phyloP scores from a whole-genome alignment of 108 stramenopile genomes.

The Skeletonema menzelii region DNA sequence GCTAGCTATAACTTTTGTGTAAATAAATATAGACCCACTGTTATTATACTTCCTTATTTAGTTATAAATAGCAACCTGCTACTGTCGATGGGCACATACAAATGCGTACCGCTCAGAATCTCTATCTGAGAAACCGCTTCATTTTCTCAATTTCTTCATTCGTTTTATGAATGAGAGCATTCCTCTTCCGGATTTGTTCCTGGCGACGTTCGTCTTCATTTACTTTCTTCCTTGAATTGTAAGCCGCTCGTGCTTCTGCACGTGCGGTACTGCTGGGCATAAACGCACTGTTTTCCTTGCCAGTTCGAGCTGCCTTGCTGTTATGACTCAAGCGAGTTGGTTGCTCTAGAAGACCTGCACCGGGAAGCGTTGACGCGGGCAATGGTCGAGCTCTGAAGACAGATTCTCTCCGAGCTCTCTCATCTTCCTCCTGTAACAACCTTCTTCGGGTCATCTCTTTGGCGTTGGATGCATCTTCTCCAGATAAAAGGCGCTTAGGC shows the following conservation, averaged over 20 bases:
- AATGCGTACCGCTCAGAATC: not conserved
- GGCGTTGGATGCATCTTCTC: slow-evolving; percentile 32
- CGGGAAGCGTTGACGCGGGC: slow-evolving; percentile 15
- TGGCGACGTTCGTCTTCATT: slow-evolving; percentile 12
- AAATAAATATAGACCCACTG: not conserved
- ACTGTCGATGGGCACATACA: not conserved
- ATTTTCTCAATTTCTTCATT: slow-evolving; percentile 24
- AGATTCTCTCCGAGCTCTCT: slow-evolving; percentile 19
- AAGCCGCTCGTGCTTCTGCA: slow-evolving; percentile 31
- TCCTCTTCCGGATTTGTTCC: slow-evolving; percentile 10
- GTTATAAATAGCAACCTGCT: not conserved
- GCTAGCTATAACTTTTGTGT: not conserved
- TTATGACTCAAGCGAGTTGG: not conserved
- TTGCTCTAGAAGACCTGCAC: not conserved
- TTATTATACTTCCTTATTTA: not conserved
- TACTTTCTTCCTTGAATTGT: slow-evolving; percentile 13
- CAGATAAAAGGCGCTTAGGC: slow-evolving; percentile 32
- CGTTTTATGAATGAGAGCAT: slow-evolving; percentile 13
- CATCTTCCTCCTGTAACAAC: slow-evolving; percentile 29
- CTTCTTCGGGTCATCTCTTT: slow-evolving; percentile 28
- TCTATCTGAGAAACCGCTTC: slow-evolving; percentile 5
- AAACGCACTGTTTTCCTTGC: slow-evolving; percentile 19
- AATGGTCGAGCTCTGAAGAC: slow-evolving; percentile 41
- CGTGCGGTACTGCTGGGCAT: slow-evolving; percentile 12
- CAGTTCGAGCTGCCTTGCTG: not conserved